These are phyloP conservation scores for Paramecium biaurelia DNA, from an alignment of 73 alveolate genomes.

Conservation along the genomic window DNA sequence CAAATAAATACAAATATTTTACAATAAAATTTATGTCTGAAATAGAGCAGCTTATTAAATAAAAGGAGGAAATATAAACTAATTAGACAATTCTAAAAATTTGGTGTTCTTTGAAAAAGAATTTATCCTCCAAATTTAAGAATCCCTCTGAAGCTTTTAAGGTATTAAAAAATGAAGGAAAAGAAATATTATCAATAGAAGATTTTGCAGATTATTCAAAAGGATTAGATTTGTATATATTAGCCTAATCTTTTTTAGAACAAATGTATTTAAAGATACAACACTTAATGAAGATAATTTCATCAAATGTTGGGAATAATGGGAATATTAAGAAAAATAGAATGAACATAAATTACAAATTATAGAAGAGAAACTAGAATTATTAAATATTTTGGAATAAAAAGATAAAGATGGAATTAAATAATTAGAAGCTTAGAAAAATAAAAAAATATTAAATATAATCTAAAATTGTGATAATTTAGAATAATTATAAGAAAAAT, in stretches of 20 bases:
- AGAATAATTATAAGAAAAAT: not conserved
- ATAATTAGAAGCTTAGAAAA: not conserved
- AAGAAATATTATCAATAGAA: not conserved
- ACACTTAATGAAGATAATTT: slow-evolving; percentile 35
- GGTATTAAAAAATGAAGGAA: not conserved
- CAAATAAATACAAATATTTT: not conserved
- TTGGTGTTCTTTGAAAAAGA: slow-evolving; percentile 2
- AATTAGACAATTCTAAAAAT: not conserved
- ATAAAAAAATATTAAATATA: not conserved
- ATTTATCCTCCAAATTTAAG: not conserved
- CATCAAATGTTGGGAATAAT: slow-evolving; percentile 28
- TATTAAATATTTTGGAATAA: not conserved
- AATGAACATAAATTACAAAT: slow-evolving; percentile 20
- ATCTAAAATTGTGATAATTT: slow-evolving; percentile 25
- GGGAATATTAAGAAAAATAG: not conserved
- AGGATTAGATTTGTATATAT: slow-evolving; percentile 17
- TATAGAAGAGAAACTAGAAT: slow-evolving; percentile 4
- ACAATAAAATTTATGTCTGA: slow-evolving; percentile 18
- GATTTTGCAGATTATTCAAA: slow-evolving; percentile 27
- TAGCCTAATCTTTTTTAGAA: not conserved
- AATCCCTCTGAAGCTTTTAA: slow-evolving; percentile 31
- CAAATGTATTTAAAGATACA: not conserved
- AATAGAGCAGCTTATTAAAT: not conserved
- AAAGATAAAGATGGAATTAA: not conserved
- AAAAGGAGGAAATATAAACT: not conserved